These are phyloP conservation scores for Grosmannia huntii DNA, from an alignment of 2,329 filamentous ascomycete species.

Conservation along the genomic window DNA sequence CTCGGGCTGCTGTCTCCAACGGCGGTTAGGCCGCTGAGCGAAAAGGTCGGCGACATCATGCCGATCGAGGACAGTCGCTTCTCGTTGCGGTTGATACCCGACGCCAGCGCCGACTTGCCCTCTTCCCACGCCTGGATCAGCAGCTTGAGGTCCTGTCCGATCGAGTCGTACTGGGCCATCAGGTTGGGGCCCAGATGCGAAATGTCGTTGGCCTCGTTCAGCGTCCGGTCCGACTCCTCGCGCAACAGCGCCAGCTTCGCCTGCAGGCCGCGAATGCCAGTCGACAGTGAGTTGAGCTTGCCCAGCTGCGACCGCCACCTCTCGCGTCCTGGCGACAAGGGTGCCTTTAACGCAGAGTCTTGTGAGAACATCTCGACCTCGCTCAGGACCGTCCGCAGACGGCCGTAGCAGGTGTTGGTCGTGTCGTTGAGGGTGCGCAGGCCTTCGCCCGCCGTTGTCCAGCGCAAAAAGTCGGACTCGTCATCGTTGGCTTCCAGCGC, in stretches of 20 bases:
- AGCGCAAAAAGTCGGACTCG: constrained; percentile 62
- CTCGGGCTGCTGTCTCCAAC: constrained; percentile 32
- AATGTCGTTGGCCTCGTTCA: constrained; percentile 62
- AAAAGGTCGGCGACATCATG: constrained; percentile 44
- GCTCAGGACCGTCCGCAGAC: constrained; percentile 54
- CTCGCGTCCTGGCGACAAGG: constrained; percentile 62
- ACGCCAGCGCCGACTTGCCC: constrained; percentile 69
- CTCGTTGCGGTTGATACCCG: constrained; percentile 71
- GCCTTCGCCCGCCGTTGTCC: constrained; percentile 65
- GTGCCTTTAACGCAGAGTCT: constrained; percentile 43
- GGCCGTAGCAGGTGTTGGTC: constrained; percentile 50
- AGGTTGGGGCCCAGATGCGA: constrained; percentile 67
- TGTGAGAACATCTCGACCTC: constrained; percentile 60
- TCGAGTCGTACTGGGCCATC: constrained; percentile 86
- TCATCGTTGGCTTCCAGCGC: constrained; percentile 75
- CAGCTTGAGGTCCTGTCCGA: constrained; percentile 73
- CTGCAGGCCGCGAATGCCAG: constrained; percentile 81
- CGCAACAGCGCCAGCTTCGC: constrained; percentile 87
- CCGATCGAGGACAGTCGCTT: constrained; percentile 53
- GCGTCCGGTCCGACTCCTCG: constrained; percentile 71
- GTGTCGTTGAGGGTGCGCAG: constrained; percentile 52
- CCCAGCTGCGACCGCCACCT: constrained; percentile 76
- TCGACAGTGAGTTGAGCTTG: constrained; percentile 77
- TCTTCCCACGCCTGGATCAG: constrained; percentile 78
- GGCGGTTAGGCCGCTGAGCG: constrained; percentile 55